Conservation (phyloP, 108 stramenopile genomes). For the Aurantiochytrium sp. region DNA sequence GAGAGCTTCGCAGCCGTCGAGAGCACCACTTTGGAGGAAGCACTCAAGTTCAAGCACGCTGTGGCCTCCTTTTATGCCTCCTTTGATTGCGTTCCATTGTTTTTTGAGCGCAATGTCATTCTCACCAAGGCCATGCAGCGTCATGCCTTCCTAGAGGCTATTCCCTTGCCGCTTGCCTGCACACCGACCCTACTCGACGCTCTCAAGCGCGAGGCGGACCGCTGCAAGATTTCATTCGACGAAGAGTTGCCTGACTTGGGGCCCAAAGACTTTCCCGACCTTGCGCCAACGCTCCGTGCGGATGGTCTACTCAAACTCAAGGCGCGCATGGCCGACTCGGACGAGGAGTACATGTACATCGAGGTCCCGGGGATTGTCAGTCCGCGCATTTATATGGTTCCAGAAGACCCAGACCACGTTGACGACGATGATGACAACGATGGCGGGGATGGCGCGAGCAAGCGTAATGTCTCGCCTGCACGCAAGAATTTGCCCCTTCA, state of each 20-base stretch:
- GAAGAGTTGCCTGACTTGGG: not conserved
- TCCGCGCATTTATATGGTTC: not conserved
- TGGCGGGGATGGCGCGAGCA: not conserved
- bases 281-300: not conserved
- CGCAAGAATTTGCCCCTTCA: not conserved
- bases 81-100: not conserved
- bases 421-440: not conserved
- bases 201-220: not conserved
- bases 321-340: not conserved
- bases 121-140: constrained; percentile 8
- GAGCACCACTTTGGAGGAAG: not conserved
- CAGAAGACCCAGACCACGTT: not conserved
- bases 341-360: not conserved
- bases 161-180: not conserved
- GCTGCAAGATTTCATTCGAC: constrained; percentile 2
- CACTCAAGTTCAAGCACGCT: not conserved
- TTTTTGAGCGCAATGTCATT: not conserved
- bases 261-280: not conserved
- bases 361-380: not conserved
- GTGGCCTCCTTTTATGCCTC: not conserved
- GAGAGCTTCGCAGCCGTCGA: not conserved
- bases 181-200: not conserved
- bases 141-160: constrained; percentile 14
- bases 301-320: not conserved
- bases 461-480: not conserved